A percentile compares a stretch with the other conserved stretches of the same genome.
Evolutionary conservation across 371 early-diverging fungal species (phyloP).

Genomic region (Lichtheimia hyalospora): DNA sequence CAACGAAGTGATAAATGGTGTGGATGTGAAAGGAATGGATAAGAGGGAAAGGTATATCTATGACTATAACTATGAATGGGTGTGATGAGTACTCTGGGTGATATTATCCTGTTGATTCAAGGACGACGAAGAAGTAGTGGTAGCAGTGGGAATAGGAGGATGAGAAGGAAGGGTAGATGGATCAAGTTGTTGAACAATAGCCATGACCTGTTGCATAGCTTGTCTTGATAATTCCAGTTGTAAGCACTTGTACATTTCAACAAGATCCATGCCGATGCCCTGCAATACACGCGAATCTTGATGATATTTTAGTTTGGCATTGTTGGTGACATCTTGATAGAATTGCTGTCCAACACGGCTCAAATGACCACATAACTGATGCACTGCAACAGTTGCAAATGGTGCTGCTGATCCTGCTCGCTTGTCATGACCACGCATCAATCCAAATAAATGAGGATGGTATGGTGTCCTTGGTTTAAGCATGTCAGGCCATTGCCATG

Average conservation of each 20-base stretch:
- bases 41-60: no score
- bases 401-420: slow-evolving; percentile 2
- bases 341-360: slow-evolving; percentile 19
- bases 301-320: slow-evolving; percentile 15
- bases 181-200: slow-evolving; percentile 9
- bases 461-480: slow-evolving; percentile 25
- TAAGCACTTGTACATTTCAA: slow-evolving; percentile 17
- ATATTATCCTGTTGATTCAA: no score
- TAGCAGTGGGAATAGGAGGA: not conserved
- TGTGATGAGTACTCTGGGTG: no score
- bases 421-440: slow-evolving; percentile 4
- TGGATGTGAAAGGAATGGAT: no score
- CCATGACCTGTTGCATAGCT: slow-evolving; percentile 16
- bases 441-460: slow-evolving; percentile 23
- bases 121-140: not conserved
- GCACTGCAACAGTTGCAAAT: slow-evolving; percentile 20
- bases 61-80: no score
- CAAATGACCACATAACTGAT: slow-evolving; percentile 14
- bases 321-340: slow-evolving; percentile 17
- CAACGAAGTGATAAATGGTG: no score
- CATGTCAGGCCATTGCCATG: slow-evolving; percentile 32
- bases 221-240: slow-evolving; percentile 15
- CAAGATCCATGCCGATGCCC: slow-evolving; percentile 21
- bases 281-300: slow-evolving; percentile 17
- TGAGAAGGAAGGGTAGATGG: not conserved